These are phyloP conservation scores for Rubia peregrina DNA, from an alignment of 305 asterid species.

Conservation along the genomic window DNA sequence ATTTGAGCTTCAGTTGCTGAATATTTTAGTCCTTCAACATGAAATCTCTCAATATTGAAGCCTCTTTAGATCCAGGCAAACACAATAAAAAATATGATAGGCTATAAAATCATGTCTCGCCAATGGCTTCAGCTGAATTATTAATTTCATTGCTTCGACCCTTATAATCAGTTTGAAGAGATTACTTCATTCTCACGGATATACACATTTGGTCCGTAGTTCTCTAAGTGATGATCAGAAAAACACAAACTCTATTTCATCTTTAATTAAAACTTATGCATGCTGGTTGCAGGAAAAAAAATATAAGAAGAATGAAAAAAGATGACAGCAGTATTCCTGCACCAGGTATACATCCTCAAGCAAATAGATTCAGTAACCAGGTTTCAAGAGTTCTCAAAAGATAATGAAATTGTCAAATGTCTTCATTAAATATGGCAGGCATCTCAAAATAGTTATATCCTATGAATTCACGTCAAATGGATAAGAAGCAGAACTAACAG, in stretches of 20 bases:
- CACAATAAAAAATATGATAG: not conserved
- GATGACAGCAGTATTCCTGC: not conserved
- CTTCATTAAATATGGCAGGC: not conserved
- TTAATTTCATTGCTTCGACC: not conserved
- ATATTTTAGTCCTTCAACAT: not conserved
- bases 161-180: not conserved
- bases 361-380: no score
- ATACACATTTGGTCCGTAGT: not conserved
- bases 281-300: not conserved
- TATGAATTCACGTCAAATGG: not conserved
- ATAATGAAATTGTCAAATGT: not conserved
- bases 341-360: not conserved
- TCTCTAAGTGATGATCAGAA: no score
- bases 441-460: constrained; percentile 1
- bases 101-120: not conserved
- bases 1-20: not conserved
- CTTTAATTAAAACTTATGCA: no score
- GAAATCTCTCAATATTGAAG: not conserved
- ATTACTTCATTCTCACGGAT: not conserved
- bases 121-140: not conserved
- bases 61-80: not conserved
- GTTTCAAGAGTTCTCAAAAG: not conserved
- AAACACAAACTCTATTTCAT: not conserved
- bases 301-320: not conserved
- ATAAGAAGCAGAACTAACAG: no score